A percentile compares a stretch with the other conserved stretches of the same genome.
Conservation (phyloP, 2,329 filamentous ascomycete genomes). For the Penicillium sp. region DNA sequence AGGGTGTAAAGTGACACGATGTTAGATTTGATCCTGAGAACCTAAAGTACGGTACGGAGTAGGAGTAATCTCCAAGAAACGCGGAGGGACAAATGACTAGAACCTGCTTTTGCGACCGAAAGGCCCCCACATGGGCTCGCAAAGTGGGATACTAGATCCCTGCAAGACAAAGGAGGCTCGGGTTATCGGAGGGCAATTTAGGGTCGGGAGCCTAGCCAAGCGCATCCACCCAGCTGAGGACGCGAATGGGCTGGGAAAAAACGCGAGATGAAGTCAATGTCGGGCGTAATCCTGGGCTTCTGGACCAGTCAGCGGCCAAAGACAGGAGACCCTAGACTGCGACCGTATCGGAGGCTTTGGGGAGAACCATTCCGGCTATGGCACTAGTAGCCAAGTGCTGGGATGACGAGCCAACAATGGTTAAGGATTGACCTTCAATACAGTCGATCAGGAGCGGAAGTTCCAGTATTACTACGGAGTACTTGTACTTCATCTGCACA, state of each 20-base stretch:
- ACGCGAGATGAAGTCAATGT: constrained; percentile 24
- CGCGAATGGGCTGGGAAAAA: constrained; percentile 15
- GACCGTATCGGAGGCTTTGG: constrained; percentile 26
- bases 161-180: constrained; percentile 25
- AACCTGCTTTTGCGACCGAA: constrained; percentile 25
- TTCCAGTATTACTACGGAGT: neutral
- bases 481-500: too few relatives aligned
- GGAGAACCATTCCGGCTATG: constrained; percentile 18
- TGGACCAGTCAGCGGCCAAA: constrained; percentile 30
- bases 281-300: constrained; percentile 24
- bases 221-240: constrained; percentile 17
- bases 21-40: neutral
- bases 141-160: constrained; percentile 15
- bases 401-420: constrained; percentile 21
- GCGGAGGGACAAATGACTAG: constrained; percentile 15
- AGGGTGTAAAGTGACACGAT: constrained; percentile 7
- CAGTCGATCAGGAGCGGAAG: constrained; percentile 19
- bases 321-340: constrained; percentile 29
- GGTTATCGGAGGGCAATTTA: constrained; percentile 9
- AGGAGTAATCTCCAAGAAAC: neutral
- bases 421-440: constrained; percentile 8
- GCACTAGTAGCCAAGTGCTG: constrained; percentile 17
- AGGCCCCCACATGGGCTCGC: constrained; percentile 22
- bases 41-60: neutral
- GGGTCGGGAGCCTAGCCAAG: constrained; percentile 13